These are phyloP conservation scores for Hypoxylon sp. DNA, from an alignment of 2,329 filamentous ascomycete genomes.

Conservation along the genomic window DNA sequence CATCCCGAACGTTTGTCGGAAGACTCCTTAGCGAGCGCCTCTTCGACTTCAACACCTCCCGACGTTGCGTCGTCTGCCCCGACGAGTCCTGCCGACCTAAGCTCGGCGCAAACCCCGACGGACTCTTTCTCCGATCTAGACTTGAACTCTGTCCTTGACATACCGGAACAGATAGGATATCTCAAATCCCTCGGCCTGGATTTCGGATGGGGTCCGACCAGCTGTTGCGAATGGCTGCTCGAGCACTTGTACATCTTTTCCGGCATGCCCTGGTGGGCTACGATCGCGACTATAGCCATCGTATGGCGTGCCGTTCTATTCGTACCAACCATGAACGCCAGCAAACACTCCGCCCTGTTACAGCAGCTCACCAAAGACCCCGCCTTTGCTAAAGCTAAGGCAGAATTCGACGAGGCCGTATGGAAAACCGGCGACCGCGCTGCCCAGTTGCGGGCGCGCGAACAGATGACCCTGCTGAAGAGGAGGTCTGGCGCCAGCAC, in stretches of 20 bases:
- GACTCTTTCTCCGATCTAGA: slow-evolving; percentile 54
- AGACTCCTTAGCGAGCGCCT: not conserved
- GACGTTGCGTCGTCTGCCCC: slow-evolving; percentile 28
- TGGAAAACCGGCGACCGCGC: slow-evolving; percentile 59
- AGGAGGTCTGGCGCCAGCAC: slow-evolving; percentile 67
- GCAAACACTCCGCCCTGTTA: slow-evolving; percentile 73
- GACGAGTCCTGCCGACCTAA: slow-evolving; percentile 20
- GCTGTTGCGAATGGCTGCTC: slow-evolving; percentile 78
- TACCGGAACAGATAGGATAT: slow-evolving; percentile 85
- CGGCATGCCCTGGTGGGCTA: slow-evolving; percentile 85
- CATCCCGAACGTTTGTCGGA: slow-evolving; percentile 9
- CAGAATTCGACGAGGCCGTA: slow-evolving; percentile 63
- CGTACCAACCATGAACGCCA: slow-evolving; percentile 72
- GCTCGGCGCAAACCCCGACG: slow-evolving; percentile 50
- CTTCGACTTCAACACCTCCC: slow-evolving; percentile 21
- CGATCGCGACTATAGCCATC: slow-evolving; percentile 76
- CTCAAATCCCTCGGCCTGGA: slow-evolving; percentile 86
- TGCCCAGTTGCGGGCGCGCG: slow-evolving; percentile 60
- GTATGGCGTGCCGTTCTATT: slow-evolving; percentile 75
- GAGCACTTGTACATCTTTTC: slow-evolving; percentile 85
- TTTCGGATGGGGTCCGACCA: slow-evolving; percentile 85
- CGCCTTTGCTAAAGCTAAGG: slow-evolving; percentile 64
- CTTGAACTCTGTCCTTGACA: slow-evolving; percentile 64
- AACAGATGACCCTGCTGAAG: slow-evolving; percentile 65
- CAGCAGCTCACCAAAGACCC: slow-evolving; percentile 68